Base-by-base conservation (phyloP, 176 grass and related monocot species). In the Triticum dicoccoides region DNA sequence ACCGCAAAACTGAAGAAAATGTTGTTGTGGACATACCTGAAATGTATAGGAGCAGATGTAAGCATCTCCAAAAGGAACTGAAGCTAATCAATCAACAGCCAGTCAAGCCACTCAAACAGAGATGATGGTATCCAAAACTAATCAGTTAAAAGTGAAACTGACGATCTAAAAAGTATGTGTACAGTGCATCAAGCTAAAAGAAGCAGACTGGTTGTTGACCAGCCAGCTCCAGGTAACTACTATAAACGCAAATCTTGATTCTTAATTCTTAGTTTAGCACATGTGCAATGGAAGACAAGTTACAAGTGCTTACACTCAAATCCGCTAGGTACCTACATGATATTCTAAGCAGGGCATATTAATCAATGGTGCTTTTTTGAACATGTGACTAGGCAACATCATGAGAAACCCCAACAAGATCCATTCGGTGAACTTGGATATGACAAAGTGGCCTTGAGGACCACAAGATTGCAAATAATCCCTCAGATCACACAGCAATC, bases 1-100 rank as follows among this genome's bases (percentile, higher is more conserved):
- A 96, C 90, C 71, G 94, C 97, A 83, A 99, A 99, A 84, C 97
- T 99, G 82, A 99, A 99, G 97, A 99, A 99, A 42, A 99, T 96
- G 58, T 93, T 99, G 84, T 99, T 99, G 87, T 99, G 94, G 37
- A 99, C 97, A 82, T 99, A 99, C 97, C 97, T 99, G 76, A 80
- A 90, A 39, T 56, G 78, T 65, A 44, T 20, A 72, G 79, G 11
- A 87, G 32, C 23, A 89, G 8, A 59, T 18, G 45, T 89, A 73
- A 88, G 88, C 41, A 86, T 81, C n/a, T 76, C 42, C 44, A 17
- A 17, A 90, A 35, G 3, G 23, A 58, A 65, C 69, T 35, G n/a
- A 49, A 86, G 73, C 4, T 66, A 52, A 56, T 58, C 17, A 34
- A 54, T 9, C 27, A 30, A 51, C 47, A 11, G 34, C 63, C 33